phyloP scores from a whole-genome alignment of 306 rosid genomes.

The Glycine tomentella region DNA sequence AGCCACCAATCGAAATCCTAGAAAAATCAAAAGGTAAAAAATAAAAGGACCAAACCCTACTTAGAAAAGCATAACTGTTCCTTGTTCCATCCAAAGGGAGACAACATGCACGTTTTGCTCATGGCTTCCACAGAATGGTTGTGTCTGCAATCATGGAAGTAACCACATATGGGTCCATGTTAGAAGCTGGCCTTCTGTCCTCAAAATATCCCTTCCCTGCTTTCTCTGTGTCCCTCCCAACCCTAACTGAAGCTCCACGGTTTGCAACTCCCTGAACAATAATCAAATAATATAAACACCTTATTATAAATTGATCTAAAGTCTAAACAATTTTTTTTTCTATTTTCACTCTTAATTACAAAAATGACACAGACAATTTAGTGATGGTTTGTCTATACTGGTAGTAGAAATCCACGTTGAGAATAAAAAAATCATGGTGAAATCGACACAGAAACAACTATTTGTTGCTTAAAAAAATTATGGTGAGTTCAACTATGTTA shows the following conservation, averaged over 20 bases:
- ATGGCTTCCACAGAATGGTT: constrained; percentile 87
- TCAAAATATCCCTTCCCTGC: constrained; percentile 94
- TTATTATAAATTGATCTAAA: constrained; percentile 1
- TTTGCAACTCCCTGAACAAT: constrained; percentile 84
- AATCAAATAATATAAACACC: neutral
- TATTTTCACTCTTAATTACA: neutral
- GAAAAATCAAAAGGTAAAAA: neutral
- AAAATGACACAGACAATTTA: neutral
- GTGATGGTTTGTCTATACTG: neutral
- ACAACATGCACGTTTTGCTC: constrained; percentile 32
- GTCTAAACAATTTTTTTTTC: neutral
- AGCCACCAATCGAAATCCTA: constrained; percentile 32
- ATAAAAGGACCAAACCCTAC: constrained; percentile 21
- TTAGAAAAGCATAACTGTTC: neutral
- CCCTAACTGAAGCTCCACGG: constrained; percentile 96
- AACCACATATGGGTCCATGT: constrained; percentile 98
- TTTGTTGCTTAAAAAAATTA: no score
- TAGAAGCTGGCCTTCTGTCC: constrained; percentile 96
- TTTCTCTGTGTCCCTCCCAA: constrained; percentile 96
- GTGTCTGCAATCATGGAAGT: constrained; percentile 95
- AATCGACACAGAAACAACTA: no score
- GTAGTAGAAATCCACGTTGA: no score
- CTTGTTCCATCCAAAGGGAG: neutral
- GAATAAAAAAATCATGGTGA: no score
- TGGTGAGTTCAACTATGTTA: no score